Percentiles rank a stretch among this genome's conserved stretches.
Conservation (phyloP, 2,329 filamentous ascomycete species). For the Leptographium procerum region DNA sequence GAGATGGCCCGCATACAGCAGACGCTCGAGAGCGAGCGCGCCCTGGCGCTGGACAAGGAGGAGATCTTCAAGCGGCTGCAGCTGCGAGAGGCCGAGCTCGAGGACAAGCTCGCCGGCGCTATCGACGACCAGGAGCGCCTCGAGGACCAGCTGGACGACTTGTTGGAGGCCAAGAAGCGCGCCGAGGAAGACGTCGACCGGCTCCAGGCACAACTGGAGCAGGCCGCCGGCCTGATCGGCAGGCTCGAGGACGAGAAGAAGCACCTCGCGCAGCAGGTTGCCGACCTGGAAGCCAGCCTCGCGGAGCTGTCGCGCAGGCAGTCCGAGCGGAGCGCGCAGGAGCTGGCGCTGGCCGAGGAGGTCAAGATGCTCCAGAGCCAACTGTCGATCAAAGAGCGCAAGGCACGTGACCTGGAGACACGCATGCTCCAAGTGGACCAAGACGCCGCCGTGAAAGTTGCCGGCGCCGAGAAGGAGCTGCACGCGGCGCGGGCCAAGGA, state of each 20-base stretch:
- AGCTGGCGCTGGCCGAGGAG: slow-evolving; percentile 68
- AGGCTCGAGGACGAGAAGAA: slow-evolving; percentile 80
- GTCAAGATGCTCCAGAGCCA: slow-evolving; percentile 89
- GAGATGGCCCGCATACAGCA: slow-evolving; percentile 88
- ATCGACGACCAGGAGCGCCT: slow-evolving; percentile 89
- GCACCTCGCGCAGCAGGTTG: slow-evolving; percentile 54
- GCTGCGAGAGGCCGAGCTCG: slow-evolving; percentile 78
- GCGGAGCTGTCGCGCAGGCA: slow-evolving; percentile 58
- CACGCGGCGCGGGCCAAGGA: slow-evolving; percentile 62
- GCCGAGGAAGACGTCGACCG: slow-evolving; percentile 76
- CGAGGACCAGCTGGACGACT: slow-evolving; percentile 82
- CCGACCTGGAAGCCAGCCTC: slow-evolving; percentile 59
- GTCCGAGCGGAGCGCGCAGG: slow-evolving; percentile 62
- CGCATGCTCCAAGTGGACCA: slow-evolving; percentile 79
- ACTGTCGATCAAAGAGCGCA: slow-evolving; percentile 76
- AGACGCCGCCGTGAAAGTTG: slow-evolving; percentile 77
- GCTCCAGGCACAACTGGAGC: slow-evolving; percentile 73
- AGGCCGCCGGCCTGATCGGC: slow-evolving; percentile 78
- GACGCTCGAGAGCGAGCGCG: slow-evolving; percentile 86
- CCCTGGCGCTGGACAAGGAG: slow-evolving; percentile 94
- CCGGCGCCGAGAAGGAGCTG: slow-evolving; percentile 67
- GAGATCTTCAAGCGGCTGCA: slow-evolving; percentile 98
- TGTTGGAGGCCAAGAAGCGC: slow-evolving; percentile 80
- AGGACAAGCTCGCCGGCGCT: slow-evolving; percentile 83
- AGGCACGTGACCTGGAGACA: slow-evolving; percentile 73